Evolutionary conservation across 306 rosid genomes (phyloP), one percentile per base, ranked within the genome.

Genomic region (Spatholobus suberectus): DNA sequence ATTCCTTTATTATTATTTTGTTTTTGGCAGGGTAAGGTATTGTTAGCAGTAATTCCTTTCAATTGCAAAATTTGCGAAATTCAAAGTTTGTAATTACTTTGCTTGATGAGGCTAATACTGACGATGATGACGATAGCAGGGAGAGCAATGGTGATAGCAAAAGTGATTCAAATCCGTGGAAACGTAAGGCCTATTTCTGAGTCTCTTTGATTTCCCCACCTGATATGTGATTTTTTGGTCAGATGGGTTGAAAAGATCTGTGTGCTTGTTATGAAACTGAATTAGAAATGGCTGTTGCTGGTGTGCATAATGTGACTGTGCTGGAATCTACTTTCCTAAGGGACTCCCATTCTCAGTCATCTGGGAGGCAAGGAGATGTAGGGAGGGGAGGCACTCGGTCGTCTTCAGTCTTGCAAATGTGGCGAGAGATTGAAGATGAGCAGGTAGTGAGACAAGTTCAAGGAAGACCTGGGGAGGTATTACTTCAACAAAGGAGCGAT

Each of bases 371-470:
- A 34, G 89, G 84, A 2, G 88, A 94, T 75, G 97, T 87, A 81
- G 93, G 89, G 69, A 92, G 91, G 66, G 89, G 85, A 72, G 81
- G 85, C 77, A 75, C 89, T 78, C 92, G 88, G 55, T 84, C 98
- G 12, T 88, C 98, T 82, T 86, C 95, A 0, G 82, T 96, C 76
- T 84, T 91, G 70, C 94, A 83, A 58, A 87, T 88, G 92, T 89
- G 99, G 99, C 87, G 97, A 79, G 95, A 88, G 89, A 85, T 91
- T 70, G 99, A 96, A 86, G 99, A 92, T 79, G 98, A 90, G 81
- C 92, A 91, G 44, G 89, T 62, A 83, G 86, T 76, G 89, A 89
- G 93, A 84, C 91, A 82, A 69, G 84, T 86, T 66, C 90, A 82
- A 24, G 96, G 92, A 84, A 91, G 98, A 76, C 77, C 87, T 65